These are phyloP conservation scores for Mucor racemosus DNA, from an alignment of 371 early-diverging fungal genomes.

Conservation along the genomic window DNA sequence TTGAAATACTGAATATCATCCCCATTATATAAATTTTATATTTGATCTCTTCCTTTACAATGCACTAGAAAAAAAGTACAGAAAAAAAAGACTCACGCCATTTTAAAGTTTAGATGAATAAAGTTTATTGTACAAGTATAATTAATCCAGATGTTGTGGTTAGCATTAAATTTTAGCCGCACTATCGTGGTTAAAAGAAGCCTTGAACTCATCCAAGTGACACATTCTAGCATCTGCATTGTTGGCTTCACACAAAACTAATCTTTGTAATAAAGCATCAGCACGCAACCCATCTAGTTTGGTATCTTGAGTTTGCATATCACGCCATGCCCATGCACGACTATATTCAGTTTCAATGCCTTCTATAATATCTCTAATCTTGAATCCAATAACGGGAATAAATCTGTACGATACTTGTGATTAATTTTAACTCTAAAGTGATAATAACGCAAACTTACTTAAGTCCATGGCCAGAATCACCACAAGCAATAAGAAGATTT, in stretches of 20 bases:
- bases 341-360: slow-evolving; percentile 32
- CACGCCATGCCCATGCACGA: slow-evolving; percentile 35
- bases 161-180: neutral
- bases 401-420: slow-evolving; percentile 24
- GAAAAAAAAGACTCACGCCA: no score
- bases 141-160: no score
- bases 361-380: slow-evolving; percentile 40
- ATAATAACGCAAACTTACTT: slow-evolving; percentile 33
- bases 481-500: slow-evolving; percentile 48
- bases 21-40: no score
- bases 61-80: no score
- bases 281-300: slow-evolving; percentile 29
- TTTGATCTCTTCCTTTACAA: no score
- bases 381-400: slow-evolving; percentile 38
- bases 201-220: slow-evolving; percentile 22
- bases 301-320: slow-evolving; percentile 27
- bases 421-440: neutral
- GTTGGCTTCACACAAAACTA: slow-evolving; percentile 20
- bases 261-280: slow-evolving; percentile 21
- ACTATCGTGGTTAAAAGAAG: neutral
- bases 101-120: neutral
- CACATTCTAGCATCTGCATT: slow-evolving; percentile 27
- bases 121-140: neutral
- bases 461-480: slow-evolving; percentile 58
- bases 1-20: no score